These are phyloP conservation scores for Bisporella sp. DNA, from an alignment of 2,329 filamentous ascomycete species.

Conservation along the genomic window DNA sequence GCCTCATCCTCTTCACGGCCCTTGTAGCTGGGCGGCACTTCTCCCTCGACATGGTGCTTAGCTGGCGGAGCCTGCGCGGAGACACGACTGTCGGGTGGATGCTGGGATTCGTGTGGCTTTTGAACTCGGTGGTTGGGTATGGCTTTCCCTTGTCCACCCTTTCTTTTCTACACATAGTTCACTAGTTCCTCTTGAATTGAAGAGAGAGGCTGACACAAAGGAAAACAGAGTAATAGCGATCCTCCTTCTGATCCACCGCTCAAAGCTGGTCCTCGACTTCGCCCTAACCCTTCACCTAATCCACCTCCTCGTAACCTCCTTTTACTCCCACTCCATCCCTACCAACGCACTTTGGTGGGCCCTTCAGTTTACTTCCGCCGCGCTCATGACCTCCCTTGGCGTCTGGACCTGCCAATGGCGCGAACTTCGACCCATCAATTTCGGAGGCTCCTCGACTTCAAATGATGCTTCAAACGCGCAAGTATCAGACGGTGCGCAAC, in stretches of 20 bases:
- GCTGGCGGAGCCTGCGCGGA: constrained; percentile 56
- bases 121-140: constrained; percentile 58
- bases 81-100: constrained; percentile 68
- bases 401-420: constrained; percentile 90
- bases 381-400: constrained; percentile 62
- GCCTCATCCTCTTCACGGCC: constrained; percentile 61
- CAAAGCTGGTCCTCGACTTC: constrained; percentile 93
- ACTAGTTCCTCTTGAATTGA: too few species aligned
- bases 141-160: constrained; percentile 21
- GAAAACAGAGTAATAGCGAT: constrained; percentile 68
- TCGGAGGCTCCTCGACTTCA: constrained; percentile 51
- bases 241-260: constrained; percentile 75
- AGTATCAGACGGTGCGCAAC: constrained; percentile 13
- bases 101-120: constrained; percentile 58
- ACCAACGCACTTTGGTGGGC: constrained; percentile 82
- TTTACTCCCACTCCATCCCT: constrained; percentile 75
- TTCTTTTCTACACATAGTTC: neutral
- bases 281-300: constrained; percentile 81
- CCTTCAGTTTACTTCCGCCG: constrained; percentile 52
- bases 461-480: constrained; percentile 13
- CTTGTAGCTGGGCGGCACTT: constrained; percentile 57
- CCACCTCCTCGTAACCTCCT: constrained; percentile 67
- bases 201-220: neutral
- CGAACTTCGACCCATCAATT: constrained; percentile 81
- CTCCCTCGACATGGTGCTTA: constrained; percentile 50